Percentiles rank a stretch among this genome's conserved stretches.
phyloP scores from a whole-genome alignment of 106 monocot species.

The Amphibolis antarctica region DNA sequence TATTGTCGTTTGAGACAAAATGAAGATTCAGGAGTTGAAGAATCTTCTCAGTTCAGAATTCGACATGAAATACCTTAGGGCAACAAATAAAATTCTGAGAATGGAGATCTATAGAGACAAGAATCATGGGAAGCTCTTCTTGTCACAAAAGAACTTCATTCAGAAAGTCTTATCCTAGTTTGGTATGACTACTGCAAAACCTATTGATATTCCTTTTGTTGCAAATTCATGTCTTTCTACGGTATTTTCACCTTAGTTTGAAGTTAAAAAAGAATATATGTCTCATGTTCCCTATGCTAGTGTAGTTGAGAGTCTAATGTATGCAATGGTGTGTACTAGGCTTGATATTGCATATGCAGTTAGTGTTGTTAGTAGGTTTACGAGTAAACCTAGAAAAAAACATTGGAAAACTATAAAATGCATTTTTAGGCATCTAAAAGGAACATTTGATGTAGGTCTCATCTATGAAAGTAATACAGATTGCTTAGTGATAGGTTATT shows the following conservation, averaged over 20 bases:
- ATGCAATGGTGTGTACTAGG: no score
- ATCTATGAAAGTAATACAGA: no score
- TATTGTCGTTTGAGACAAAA: no score
- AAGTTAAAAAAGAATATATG: not conserved
- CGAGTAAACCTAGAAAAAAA: no score
- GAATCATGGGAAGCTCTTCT: not conserved
- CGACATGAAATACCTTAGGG: not conserved
- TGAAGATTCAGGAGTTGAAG: not conserved
- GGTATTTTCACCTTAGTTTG: not conserved
- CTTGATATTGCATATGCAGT: no score
- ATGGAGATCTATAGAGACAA: not conserved
- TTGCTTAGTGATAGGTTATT: no score
- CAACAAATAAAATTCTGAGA: not conserved
- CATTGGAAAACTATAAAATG: no score
- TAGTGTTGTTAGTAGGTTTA: no score
- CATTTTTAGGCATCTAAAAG: no score
- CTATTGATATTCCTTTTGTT: not conserved
- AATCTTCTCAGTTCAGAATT: not conserved
- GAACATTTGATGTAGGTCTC: no score
- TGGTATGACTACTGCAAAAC: not conserved
- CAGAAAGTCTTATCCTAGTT: not conserved
- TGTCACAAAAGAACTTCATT: not conserved
- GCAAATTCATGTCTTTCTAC: not conserved
- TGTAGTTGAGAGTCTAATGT: no score
- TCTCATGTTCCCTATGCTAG: not conserved